phyloP scores from a whole-genome alignment of 2,329 filamentous ascomycete species.

The Domatiomyces catenatus region DNA sequence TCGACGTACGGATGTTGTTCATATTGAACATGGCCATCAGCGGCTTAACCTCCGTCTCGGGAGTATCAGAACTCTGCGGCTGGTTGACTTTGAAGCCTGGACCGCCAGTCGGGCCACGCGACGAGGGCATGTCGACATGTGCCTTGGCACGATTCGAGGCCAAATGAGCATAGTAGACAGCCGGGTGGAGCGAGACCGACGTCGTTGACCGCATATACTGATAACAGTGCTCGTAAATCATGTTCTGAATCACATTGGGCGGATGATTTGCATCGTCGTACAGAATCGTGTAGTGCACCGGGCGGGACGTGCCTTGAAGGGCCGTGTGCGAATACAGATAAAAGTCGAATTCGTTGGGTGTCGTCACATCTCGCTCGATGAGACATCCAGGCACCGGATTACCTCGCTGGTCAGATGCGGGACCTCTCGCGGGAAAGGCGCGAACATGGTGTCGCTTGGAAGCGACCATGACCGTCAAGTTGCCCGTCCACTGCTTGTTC shows the following conservation, averaged over 20 bases:
- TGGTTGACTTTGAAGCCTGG: constrained; percentile 22
- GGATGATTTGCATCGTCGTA: constrained; percentile 59
- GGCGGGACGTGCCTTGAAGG: constrained; percentile 85
- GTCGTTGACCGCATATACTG: constrained; percentile 87
- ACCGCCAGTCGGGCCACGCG: constrained; percentile 27
- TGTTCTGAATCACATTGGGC: constrained; percentile 58
- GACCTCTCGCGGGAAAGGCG: constrained; percentile 58
- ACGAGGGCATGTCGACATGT: constrained; percentile 45
- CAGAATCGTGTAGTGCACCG: constrained; percentile 83
- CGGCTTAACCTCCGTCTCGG: constrained; percentile 19
- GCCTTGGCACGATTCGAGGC: constrained; percentile 64
- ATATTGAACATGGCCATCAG: constrained; percentile 23
- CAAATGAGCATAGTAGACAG: constrained; percentile 91
- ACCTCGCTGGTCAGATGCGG: constrained; percentile 53
- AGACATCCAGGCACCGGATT: constrained; percentile 79
- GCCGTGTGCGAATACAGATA: constrained; percentile 58
- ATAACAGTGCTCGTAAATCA: constrained; percentile 92
- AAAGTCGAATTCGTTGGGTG: constrained; percentile 82
- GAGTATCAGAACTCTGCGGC: constrained; percentile 18
- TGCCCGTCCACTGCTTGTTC: constrained; percentile 33
- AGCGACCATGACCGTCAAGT: constrained; percentile 73
- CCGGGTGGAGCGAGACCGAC: constrained; percentile 71
- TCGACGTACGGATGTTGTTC: constrained; percentile 17
- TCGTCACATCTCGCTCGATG: constrained; percentile 78
- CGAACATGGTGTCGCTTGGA: constrained; percentile 91